phyloP scores from a whole-genome alignment of 169 alveolate genomes.

The Babesia microti region DNA sequence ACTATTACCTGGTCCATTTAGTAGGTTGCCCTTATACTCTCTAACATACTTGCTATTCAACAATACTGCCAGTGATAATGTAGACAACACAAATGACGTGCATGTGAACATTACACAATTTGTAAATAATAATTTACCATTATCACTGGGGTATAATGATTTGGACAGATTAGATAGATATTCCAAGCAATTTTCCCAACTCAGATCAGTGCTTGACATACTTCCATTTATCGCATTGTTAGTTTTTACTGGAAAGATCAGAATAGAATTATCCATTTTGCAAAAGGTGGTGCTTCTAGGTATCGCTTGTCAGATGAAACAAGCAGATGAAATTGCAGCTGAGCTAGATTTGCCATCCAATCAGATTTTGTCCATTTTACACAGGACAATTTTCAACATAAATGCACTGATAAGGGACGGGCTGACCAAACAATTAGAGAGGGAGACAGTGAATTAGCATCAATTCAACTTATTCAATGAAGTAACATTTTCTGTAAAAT shows the following conservation, averaged over 20 bases:
- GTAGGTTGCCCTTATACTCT: constrained; percentile 29
- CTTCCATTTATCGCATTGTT: constrained; percentile 28
- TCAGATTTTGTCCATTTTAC: constrained; percentile 47
- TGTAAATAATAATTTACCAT: not conserved
- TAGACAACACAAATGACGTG: constrained; percentile 1
- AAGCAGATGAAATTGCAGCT: constrained; percentile 13
- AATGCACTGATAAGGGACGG: no score
- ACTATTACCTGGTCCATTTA: constrained; percentile 29
- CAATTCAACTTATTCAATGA: no score
- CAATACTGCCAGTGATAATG: constrained; percentile 1
- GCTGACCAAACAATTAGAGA: no score
- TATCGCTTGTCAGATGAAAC: constrained; percentile 32
- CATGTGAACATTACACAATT: not conserved
- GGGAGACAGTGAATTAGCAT: no score
- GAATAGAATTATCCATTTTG: constrained; percentile 20
- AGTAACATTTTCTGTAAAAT: no score
- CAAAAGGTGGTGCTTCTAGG: constrained; percentile 41
- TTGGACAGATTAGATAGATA: constrained; percentile 40
- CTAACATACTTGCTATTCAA: constrained; percentile 17
- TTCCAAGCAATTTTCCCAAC: constrained; percentile 39
- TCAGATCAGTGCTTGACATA: constrained; percentile 38
- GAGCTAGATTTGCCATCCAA: constrained; percentile 51
- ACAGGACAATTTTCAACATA: constrained; percentile 33
- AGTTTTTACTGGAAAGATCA: constrained; percentile 26
- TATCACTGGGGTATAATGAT: constrained; percentile 18